Conservation (phyloP, 2,329 filamentous ascomycete species). For the Macrophomina phaseolina region DNA sequence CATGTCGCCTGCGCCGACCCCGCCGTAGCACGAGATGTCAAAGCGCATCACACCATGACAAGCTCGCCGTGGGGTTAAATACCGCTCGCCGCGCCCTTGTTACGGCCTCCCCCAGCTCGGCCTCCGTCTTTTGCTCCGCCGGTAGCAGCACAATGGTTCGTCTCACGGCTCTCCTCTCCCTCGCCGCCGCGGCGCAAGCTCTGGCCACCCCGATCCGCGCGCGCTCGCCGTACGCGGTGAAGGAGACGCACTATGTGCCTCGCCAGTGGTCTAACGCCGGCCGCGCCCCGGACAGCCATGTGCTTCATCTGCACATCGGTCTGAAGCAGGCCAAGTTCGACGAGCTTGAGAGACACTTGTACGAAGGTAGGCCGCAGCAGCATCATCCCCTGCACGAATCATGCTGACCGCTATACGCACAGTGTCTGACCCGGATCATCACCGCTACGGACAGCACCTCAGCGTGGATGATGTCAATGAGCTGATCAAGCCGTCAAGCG, state of each 20-base stretch:
- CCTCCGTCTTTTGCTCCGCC: neutral
- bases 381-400: too few species aligned
- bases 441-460: slow-evolving; percentile 58
- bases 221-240: slow-evolving; percentile 57
- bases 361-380: slow-evolving; percentile 43
- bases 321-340: slow-evolving; percentile 59
- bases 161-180: slow-evolving; percentile 33
- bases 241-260: slow-evolving; percentile 62
- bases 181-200: slow-evolving; percentile 37
- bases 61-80: neutral
- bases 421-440: slow-evolving; percentile 58
- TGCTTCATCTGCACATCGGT: slow-evolving; percentile 58
- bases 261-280: slow-evolving; percentile 56
- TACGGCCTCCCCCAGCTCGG: neutral
- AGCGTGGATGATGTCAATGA: slow-evolving; percentile 54
- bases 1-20: neutral
- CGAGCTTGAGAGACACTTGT: slow-evolving; percentile 58
- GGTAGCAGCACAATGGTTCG: slow-evolving; percentile 11
- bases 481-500: slow-evolving; percentile 55
- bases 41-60: neutral
- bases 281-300: slow-evolving; percentile 54
- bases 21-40: neutral
- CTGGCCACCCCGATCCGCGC: slow-evolving; percentile 43
- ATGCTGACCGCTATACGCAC: neutral
- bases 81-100: neutral